phyloP scores from a whole-genome alignment of 768 basidiomycete genomes.

The Serpula lacrymans region DNA sequence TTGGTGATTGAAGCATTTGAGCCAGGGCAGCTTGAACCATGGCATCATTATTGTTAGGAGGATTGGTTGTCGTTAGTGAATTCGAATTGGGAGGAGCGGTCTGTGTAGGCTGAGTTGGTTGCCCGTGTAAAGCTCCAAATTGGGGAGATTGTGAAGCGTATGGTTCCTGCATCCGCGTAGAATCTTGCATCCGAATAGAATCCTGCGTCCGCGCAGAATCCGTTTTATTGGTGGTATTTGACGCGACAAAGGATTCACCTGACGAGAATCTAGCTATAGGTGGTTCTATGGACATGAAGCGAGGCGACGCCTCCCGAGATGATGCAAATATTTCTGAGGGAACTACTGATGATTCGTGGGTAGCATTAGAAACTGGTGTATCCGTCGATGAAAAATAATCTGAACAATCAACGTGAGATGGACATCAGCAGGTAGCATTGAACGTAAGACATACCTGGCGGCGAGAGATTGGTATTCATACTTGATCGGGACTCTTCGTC shows the following conservation, averaged over 20 bases:
- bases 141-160: too few species aligned
- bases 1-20: conserved; percentile 46
- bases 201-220: too few species aligned
- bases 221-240: too few species aligned
- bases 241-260: too few species aligned
- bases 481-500: conserved; percentile 38
- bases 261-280: too few species aligned
- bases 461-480: conserved; percentile 22
- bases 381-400: conserved; percentile 43
- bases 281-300: conserved; percentile 25
- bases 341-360: conserved; percentile 30
- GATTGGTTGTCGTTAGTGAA: conserved; percentile 2
- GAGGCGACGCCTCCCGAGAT: conserved; percentile 12
- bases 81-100: conserved; percentile 3
- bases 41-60: conserved; percentile 34
- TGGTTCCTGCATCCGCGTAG: too few species aligned
- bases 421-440: too few species aligned
- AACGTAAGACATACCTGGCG: conserved; percentile 11
- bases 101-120: conserved; percentile 12
- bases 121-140: too few species aligned
- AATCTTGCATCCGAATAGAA: too few species aligned
- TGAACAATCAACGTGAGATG: conserved; percentile 15
- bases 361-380: conserved; percentile 39
- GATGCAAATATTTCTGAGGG: conserved; percentile 27
- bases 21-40: conserved; percentile 50